Evolutionary conservation across 345 rosid genomes (phyloP).

Genomic region (Populus nigra): DNA sequence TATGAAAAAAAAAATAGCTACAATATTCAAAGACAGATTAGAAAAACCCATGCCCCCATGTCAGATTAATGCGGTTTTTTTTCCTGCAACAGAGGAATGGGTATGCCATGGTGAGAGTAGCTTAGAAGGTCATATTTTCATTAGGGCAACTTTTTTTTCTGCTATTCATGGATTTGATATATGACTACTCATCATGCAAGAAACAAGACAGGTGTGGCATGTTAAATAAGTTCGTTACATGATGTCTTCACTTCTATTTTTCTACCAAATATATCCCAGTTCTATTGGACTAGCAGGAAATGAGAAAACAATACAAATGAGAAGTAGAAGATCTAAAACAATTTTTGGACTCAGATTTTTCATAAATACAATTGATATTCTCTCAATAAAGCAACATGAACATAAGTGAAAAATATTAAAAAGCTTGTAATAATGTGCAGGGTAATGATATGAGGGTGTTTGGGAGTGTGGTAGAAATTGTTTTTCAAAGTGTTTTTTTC

Average conservation of each 20-base stretch:
- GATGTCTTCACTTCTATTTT: background rate
- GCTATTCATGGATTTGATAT: background rate
- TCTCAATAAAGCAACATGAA: background rate
- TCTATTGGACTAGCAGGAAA: background rate
- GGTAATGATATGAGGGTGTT: no score
- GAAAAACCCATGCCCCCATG: background rate
- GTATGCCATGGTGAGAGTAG: background rate
- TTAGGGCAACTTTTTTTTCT: background rate
- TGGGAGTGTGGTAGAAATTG: no score
- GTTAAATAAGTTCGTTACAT: background rate
- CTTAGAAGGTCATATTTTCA: background rate
- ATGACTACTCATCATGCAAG: background rate
- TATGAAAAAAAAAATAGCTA: no score
- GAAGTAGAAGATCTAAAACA: background rate
- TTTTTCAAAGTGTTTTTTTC: no score
- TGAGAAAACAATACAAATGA: background rate
- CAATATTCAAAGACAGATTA: background rate
- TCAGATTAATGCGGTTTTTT: background rate
- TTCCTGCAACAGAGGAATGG: background rate
- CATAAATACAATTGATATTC: background rate
- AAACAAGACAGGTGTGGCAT: background rate
- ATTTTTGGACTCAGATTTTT: background rate
- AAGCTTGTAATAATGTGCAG: background rate
- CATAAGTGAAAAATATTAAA: background rate
- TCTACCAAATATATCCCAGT: background rate